Evolutionary conservation across 352 stramenopile genomes (phyloP).

Genomic region (Aphanomyces astaci): DNA sequence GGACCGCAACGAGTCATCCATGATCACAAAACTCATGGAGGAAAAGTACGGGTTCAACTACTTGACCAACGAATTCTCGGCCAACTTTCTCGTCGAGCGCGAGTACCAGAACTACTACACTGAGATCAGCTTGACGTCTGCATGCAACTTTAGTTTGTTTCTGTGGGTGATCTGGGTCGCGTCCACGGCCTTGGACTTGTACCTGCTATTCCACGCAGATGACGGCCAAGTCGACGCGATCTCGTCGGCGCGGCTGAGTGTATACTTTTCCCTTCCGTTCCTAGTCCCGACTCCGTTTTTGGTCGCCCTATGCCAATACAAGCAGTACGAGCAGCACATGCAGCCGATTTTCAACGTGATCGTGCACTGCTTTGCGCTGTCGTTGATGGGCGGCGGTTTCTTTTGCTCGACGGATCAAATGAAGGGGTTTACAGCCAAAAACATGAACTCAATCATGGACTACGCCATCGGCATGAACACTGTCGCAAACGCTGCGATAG

Average conservation of each 20-base stretch:
- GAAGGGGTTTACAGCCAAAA: background rate
- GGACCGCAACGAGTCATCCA: conserved; percentile 58
- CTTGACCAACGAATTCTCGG: conserved; percentile 64
- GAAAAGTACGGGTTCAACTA: conserved; percentile 80
- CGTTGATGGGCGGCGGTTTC: conserved; percentile 38
- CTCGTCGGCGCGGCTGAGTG: conserved; percentile 26
- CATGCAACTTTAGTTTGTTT: conserved; percentile 49
- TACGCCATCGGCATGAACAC: background rate
- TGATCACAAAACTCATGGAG: conserved; percentile 54
- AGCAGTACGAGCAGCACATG: conserved; percentile 49
- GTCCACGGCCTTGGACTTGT: conserved; percentile 33
- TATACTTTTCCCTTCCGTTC: conserved; percentile 47
- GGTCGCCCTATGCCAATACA: conserved; percentile 40
- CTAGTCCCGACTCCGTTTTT: conserved; percentile 53
- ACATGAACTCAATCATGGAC: background rate
- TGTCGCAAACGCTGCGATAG: background rate
- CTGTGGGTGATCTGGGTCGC: conserved; percentile 52
- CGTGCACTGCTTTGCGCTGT: conserved; percentile 57
- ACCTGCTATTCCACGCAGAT: conserved; percentile 33
- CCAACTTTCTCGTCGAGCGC: conserved; percentile 47
- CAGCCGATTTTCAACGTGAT: conserved; percentile 53
- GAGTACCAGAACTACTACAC: conserved; percentile 75
- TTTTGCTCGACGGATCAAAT: conserved; percentile 29
- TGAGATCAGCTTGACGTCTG: conserved; percentile 55
- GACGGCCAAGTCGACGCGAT: conserved; percentile 33